These are phyloP conservation scores for Apiospora kogelbergensis DNA, from an alignment of 2,329 filamentous ascomycete genomes.

Conservation along the genomic window DNA sequence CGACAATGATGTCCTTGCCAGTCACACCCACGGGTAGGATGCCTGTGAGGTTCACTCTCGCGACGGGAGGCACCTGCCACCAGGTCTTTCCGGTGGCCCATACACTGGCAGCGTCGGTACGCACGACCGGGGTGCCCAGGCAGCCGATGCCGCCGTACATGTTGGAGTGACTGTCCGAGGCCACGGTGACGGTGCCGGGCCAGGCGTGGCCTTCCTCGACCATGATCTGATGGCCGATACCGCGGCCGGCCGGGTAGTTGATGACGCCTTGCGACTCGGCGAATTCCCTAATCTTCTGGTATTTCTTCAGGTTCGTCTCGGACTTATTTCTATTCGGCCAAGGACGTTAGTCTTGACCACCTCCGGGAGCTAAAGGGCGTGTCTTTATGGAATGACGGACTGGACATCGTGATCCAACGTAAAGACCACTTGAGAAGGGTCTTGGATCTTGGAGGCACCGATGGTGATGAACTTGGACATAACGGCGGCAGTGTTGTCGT, in stretches of 20 bases:
- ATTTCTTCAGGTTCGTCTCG: conserved; percentile 80
- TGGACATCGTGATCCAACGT: conserved; percentile 81
- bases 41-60: conserved; percentile 76
- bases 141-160: conserved; percentile 81
- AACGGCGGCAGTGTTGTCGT: conserved; percentile 81
- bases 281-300: conserved; percentile 78
- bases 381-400: neutral
- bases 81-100: conserved; percentile 83
- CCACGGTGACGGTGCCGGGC: conserved; percentile 83
- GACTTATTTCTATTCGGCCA: conserved; percentile 57
- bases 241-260: conserved; percentile 74
- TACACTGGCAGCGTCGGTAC: conserved; percentile 84
- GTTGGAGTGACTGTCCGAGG: conserved; percentile 75
- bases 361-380: too few species aligned
- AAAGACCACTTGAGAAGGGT: conserved; percentile 75
- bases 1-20: conserved; percentile 92
- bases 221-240: conserved; percentile 92
- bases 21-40: conserved; percentile 76
- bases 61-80: conserved; percentile 86
- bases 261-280: conserved; percentile 73
- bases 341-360: neutral
- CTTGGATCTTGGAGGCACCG: conserved; percentile 71
- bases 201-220: conserved; percentile 80
- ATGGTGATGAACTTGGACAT: conserved; percentile 79
- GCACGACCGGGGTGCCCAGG: conserved; percentile 77